Evolutionary conservation across 257 asterid species (phyloP), one percentile per base, ranked within the genome.

Genomic region (Scutellaria galericulata): DNA sequence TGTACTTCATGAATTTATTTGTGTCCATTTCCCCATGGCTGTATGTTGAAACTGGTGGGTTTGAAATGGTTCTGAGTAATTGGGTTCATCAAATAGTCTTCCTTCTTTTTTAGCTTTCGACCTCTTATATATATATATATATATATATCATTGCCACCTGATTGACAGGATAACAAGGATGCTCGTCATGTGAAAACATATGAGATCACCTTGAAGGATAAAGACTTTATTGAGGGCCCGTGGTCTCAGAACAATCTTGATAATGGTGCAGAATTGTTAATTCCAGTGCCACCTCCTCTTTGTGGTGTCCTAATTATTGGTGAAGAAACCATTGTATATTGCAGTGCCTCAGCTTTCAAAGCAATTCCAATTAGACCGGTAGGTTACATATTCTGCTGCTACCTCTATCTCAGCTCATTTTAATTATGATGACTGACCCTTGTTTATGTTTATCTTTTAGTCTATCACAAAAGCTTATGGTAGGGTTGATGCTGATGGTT

Each of bases 221-320:
- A 90, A 81, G 96, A 88, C 83, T 92, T 92, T 83, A 83, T 85
- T 73, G 98, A 92, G 85, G 98, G 98, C 60, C 96, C 98, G 45
- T 92, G 96, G 98, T 88, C 96, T 77, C 98, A 85, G 77, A 90
- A 84, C 81, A 92, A 92, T 86, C 98, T 92, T 76, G 96, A 90
- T 81, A 88, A 90, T 79, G 98, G 98, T 50, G 98, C 98, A 22
- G 93, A 84, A 71, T 83, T 92, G 84, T 82, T 92, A 67, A 92
- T 92, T 66, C 98, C 98, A 58, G 94, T 92, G 66, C 98, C 98
- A 8, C 93, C 98, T 31, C 98, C 98, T 64, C 87, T 90, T 64
- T 90, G 96, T 71, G 98, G 98, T 39, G 98, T 92, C 80, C 84
- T 92, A 53, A 92, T 92, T 78, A 86, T 92, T 58, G 98, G 98